Evolutionary conservation across 352 stramenopile species (phyloP), one percentile per base, ranked within the genome.

Genomic region (Phytophthora pistaciae): DNA sequence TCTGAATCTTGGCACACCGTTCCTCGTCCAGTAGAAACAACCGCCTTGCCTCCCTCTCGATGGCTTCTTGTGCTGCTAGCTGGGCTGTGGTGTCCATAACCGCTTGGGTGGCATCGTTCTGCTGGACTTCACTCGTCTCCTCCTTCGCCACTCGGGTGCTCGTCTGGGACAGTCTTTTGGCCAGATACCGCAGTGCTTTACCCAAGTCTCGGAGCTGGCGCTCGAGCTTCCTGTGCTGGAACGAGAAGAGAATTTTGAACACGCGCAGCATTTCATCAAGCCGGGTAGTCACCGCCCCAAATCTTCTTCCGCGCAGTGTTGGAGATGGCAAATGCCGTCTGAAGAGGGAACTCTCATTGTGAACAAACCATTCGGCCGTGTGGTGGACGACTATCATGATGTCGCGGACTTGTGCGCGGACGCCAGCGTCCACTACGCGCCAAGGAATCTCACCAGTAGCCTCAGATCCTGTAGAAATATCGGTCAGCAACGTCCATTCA

Each of bases 1-100:
- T 68, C 48, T 91, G 84, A 23, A 92, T 77, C n/a, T 75, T 74
- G 9, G 63, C 69, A 60, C 83, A 92, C 0, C 72, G 72, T 29
- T 88, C 74, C 44, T 92, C 83, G 48, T 94, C 84, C 3, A 88
- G 61, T n/a, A 90, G 46, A 44, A 91, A 92, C 3, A 78, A 50
- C 21, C 75, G 69, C 18, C 73, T 79, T 0, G 80, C 81, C 9
- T 91, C 79, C 16, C 67, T 68, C 48, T 92, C 84, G 5, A 71
- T 68, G 0, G 42, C 27, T 60, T 91, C 77, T 48, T 79, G 72
- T n/a, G 76, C 64, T 48, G 60, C 38, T 18, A 92, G 60, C 7
- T 64, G 53, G 3, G 59, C 49, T 2, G 18, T 66, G 4, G 67
- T 85, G 16, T 84, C 69, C 3, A 62, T 7, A 6, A 91, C 82